These are phyloP conservation scores for Oenanthe sinensis DNA, from an alignment of 129 eudicot species.

Conservation along the genomic window DNA sequence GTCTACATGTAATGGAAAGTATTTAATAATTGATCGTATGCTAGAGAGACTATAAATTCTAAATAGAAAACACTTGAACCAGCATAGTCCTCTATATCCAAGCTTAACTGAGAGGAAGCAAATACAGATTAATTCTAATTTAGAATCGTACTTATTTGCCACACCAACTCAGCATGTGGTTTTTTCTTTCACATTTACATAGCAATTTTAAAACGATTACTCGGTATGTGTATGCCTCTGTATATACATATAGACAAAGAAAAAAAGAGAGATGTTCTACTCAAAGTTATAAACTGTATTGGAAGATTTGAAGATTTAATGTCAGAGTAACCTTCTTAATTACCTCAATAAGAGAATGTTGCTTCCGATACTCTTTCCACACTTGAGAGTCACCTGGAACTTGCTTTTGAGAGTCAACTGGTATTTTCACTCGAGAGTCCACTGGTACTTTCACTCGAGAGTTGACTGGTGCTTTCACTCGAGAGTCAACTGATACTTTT, in stretches of 20 bases:
- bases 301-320: not conserved
- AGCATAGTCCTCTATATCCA: not conserved
- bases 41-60: not conserved
- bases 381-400: constrained; percentile 21
- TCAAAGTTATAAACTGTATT: not conserved
- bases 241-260: not conserved
- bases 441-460: constrained; percentile 16
- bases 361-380: constrained; percentile 26
- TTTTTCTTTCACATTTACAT: not conserved
- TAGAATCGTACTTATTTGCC: not conserved
- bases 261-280: not conserved
- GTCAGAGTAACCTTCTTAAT: constrained; percentile 5
- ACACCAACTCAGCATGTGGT: not conserved
- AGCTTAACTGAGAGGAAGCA: not conserved
- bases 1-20: not conserved
- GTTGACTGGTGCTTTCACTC: constrained; percentile 41
- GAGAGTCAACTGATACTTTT: constrained; percentile 39
- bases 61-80: not conserved
- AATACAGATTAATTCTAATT: not conserved
- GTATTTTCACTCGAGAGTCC: constrained; percentile 26
- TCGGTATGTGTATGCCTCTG: not conserved
- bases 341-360: constrained; percentile 22
- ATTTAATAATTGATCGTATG: not conserved
- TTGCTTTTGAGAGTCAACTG: constrained; percentile 37
- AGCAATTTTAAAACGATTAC: not conserved